phyloP scores from a whole-genome alignment of 2,329 filamentous ascomycete species.

The Diaporthe capsici region DNA sequence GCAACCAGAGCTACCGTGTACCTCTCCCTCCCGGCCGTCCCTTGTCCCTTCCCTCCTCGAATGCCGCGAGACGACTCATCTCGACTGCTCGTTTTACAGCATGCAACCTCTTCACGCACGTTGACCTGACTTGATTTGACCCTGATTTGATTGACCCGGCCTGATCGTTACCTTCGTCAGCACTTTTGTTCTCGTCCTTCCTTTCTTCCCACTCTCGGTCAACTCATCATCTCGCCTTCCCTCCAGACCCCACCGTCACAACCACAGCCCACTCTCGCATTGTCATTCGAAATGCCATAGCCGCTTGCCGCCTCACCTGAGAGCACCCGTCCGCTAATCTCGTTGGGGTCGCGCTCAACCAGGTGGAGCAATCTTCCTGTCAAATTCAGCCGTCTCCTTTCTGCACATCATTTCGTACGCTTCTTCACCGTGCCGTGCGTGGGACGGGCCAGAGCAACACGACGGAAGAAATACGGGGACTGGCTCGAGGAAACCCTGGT shows the following conservation, averaged over 20 bases:
- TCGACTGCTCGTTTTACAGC: slow-evolving; percentile 24
- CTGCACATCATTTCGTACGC: slow-evolving; percentile 14
- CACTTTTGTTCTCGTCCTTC: slow-evolving; percentile 15
- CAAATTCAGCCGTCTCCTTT: slow-evolving; percentile 16
- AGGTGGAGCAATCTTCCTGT: slow-evolving; percentile 32
- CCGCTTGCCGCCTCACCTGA: slow-evolving; percentile 36
- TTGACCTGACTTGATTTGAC: slow-evolving; percentile 23
- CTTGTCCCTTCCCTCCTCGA: slow-evolving; percentile 27
- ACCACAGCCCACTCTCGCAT: slow-evolving; percentile 29
- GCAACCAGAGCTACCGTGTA: slow-evolving; percentile 2
- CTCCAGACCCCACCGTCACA: slow-evolving; percentile 10
- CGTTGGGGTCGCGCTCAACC: slow-evolving; percentile 24
- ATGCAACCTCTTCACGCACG: slow-evolving; percentile 26
- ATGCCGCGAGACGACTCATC: slow-evolving; percentile 28
- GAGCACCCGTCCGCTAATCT: slow-evolving; percentile 34
- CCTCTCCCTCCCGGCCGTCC: slow-evolving; percentile 11
- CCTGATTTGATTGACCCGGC: slow-evolving; percentile 24
- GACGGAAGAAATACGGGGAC: slow-evolving; percentile 37
- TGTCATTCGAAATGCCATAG: slow-evolving; percentile 37
- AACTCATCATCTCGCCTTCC: slow-evolving; percentile 30
- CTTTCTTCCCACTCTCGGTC: neutral
- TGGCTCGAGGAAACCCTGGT: slow-evolving; percentile 42
- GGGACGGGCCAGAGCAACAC: slow-evolving; percentile 34
- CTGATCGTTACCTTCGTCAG: slow-evolving; percentile 22
- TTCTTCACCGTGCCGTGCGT: slow-evolving; percentile 30